Conservation (phyloP, 371 early-diverging fungal species). For the Mucor lusitanicus region DNA sequence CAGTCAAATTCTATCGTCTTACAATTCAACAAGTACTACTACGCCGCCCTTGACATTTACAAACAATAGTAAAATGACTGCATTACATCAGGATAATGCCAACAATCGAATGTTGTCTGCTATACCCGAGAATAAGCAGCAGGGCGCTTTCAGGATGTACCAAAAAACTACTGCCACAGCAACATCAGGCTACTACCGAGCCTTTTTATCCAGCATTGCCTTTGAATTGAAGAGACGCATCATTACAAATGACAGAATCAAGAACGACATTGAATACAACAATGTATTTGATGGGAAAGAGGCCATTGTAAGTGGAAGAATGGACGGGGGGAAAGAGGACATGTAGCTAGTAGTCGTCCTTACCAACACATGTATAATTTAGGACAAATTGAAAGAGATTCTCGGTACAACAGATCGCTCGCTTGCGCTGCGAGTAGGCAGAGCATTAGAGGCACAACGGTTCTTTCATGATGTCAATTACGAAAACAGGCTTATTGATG, state of each 20-base stretch:
- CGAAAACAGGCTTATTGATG: constrained; percentile 66
- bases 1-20: neutral
- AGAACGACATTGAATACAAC: constrained; percentile 78
- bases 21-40: neutral
- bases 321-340: neutral
- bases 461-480: constrained; percentile 76
- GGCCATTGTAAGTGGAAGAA: constrained; percentile 66
- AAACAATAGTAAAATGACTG: neutral
- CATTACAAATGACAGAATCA: constrained; percentile 55
- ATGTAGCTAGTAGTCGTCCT: no score
- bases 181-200: constrained; percentile 56
- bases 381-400: constrained; percentile 64
- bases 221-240: constrained; percentile 62
- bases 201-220: constrained; percentile 79
- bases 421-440: constrained; percentile 68
- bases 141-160: neutral
- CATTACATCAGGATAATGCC: neutral
- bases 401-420: constrained; percentile 68
- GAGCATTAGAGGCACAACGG: constrained; percentile 71
- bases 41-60: neutral
- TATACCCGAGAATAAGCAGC: constrained; percentile 11
- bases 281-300: constrained; percentile 82
- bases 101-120: neutral
- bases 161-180: no score
- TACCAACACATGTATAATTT: no score